phyloP scores from a whole-genome alignment of 139 green algal species.

The Coelastrella sp. region DNA sequence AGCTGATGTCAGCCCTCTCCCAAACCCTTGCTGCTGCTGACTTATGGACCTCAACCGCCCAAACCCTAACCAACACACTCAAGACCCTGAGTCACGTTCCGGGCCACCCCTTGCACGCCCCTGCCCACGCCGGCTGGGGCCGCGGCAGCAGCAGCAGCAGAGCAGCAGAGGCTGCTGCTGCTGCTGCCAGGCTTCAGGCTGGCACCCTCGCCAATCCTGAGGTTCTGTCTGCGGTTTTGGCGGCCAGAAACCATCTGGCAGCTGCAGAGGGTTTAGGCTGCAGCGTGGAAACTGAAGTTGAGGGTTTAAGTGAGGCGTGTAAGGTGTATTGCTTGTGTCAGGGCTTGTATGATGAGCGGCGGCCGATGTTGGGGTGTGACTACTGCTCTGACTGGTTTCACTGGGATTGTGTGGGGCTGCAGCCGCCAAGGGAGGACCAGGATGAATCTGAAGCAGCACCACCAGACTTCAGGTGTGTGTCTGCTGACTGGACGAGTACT shows the following conservation, averaged over 20 bases:
- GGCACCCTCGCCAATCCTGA: neutral
- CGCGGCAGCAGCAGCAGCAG: conserved; percentile 15
- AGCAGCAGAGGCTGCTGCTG: neutral
- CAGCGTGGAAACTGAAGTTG: neutral
- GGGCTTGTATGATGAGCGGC: conserved; percentile 67
- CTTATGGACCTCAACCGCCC: neutral
- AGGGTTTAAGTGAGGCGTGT: conserved; percentile 52
- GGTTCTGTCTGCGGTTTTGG: neutral
- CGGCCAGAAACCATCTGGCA: neutral
- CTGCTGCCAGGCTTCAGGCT: neutral
- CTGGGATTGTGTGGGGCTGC: conserved; percentile 73
- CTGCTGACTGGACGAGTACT: neutral
- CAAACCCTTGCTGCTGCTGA: neutral
- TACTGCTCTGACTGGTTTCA: conserved; percentile 82
- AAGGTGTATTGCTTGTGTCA: conserved; percentile 79
- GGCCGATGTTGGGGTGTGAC: conserved; percentile 78
- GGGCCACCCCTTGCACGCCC: neutral
- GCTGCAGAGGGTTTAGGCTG: neutral
- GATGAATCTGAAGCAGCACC: conserved; percentile 24
- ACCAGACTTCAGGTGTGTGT: conserved; percentile 25
- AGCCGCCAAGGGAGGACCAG: neutral
- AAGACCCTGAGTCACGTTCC: neutral
- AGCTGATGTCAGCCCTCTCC: neutral
- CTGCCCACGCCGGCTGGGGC: neutral
- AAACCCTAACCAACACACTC: neutral